Percentiles rank a stretch among this genome's conserved stretches.
These are phyloP conservation scores for Podila epicladia DNA, from an alignment of 192 early-diverging fungal genomes.

Conservation along the genomic window DNA sequence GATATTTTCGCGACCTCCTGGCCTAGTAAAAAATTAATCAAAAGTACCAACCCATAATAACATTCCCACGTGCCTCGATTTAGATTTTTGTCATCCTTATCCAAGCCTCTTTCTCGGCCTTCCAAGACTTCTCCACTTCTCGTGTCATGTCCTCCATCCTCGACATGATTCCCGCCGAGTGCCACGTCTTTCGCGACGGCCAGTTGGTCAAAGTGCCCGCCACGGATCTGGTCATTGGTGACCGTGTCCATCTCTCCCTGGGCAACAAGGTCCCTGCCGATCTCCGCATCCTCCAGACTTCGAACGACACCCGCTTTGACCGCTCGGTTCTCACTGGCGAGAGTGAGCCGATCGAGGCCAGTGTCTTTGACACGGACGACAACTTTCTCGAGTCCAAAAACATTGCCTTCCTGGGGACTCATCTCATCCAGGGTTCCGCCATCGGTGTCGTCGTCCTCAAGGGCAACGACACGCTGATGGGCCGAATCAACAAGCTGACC, in stretches of 20 bases:
- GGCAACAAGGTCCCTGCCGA: conserved; percentile 88
- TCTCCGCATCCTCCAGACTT: conserved; percentile 73
- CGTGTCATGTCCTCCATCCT: conserved; percentile 79
- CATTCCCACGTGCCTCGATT: too few relatives aligned
- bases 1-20: background rate
- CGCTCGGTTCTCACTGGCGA: conserved; percentile 85
- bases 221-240: conserved; percentile 75
- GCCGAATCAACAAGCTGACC: conserved; percentile 74
- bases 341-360: conserved; percentile 71
- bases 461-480: conserved; percentile 78
- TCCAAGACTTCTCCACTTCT: conserved; percentile 75
- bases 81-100: conserved; percentile 72
- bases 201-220: conserved; percentile 58
- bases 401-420: conserved; percentile 79
- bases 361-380: conserved; percentile 72
- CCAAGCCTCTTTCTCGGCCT: conserved; percentile 75
- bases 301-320: conserved; percentile 80
- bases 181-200: conserved; percentile 79
- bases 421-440: conserved; percentile 77
- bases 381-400: conserved; percentile 87
- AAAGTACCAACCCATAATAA: too few relatives aligned
- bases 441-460: conserved; percentile 83
- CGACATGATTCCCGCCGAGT: conserved; percentile 73
- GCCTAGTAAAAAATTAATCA: too few relatives aligned
- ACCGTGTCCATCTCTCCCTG: conserved; percentile 71